Conservation (phyloP, 495 filamentous ascomycete genomes). For the Beverwykella pulmonaria region DNA sequence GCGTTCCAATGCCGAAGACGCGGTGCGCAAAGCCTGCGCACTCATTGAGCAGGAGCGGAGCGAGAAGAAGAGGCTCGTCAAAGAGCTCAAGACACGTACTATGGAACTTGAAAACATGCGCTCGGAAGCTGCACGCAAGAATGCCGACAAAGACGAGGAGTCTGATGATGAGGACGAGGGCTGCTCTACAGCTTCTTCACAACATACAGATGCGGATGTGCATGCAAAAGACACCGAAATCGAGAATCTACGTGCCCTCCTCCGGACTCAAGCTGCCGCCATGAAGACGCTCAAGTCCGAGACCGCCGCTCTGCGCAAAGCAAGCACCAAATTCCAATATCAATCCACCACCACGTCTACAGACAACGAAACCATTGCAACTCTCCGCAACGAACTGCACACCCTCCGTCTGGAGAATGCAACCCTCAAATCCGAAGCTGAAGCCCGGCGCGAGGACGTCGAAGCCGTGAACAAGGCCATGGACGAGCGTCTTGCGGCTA, state of each 20-base stretch:
- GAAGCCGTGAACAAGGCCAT: conserved; percentile 32
- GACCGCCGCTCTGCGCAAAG: conserved; percentile 1
- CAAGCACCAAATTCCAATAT: background rate
- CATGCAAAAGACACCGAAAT: conserved; percentile 26
- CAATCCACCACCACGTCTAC: background rate
- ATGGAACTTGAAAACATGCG: conserved; percentile 18
- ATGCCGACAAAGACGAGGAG: background rate
- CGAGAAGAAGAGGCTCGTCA: conserved; percentile 22
- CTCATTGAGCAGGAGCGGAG: conserved; percentile 22
- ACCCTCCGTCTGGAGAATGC: conserved; percentile 4
- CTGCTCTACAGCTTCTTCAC: background rate
- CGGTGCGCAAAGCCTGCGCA: conserved; percentile 15
- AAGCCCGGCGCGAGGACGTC: conserved; percentile 14
- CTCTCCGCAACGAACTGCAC: conserved; percentile 10
- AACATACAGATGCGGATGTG: background rate
- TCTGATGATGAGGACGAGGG: background rate
- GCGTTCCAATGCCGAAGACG: conserved; percentile 25
- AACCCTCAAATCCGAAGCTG: conserved; percentile 6
- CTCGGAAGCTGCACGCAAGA: conserved; percentile 9
- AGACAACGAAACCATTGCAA: background rate
- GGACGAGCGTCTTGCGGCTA: conserved; percentile 29
- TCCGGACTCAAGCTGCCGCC: conserved; percentile 20
- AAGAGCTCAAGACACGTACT: conserved; percentile 20
- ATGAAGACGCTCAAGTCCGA: conserved; percentile 30
- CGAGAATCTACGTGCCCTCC: conserved; percentile 21